phyloP scores from a whole-genome alignment of 495 filamentous ascomycete species.

The Neurospora sp. region DNA sequence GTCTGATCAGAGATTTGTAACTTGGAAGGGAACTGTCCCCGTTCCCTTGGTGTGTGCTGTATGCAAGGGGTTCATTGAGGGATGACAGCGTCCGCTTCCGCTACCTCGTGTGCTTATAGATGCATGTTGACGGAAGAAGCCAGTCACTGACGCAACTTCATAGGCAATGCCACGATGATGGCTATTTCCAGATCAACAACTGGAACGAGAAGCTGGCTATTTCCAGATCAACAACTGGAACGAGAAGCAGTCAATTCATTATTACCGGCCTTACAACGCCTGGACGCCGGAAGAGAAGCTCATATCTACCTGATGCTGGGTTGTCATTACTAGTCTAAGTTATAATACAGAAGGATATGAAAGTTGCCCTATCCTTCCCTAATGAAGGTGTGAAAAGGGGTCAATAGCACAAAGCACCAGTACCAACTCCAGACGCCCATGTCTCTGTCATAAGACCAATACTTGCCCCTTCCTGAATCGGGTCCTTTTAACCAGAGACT shows the following conservation, averaged over 20 bases:
- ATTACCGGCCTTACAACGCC: not conserved
- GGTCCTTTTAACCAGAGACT: not conserved
- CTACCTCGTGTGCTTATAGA: not conserved
- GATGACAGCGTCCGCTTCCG: not conserved
- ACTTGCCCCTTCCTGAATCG: not conserved
- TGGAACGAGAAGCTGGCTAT: not conserved
- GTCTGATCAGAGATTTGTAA: not conserved
- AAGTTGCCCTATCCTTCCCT: too few species aligned
- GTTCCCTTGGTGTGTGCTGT: not conserved
- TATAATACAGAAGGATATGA: too few species aligned
- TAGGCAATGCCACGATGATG: not conserved
- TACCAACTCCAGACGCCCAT: not conserved
- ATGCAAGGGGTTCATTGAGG: not conserved
- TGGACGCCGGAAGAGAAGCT: not conserved
- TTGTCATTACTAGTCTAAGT: too few species aligned
- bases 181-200: not conserved
- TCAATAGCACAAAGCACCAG: not conserved
- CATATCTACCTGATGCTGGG: not conserved
- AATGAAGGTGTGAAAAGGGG: not conserved
- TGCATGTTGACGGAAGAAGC: not conserved
- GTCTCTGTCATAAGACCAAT: not conserved
- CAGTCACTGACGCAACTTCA: not conserved
- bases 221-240: not conserved
- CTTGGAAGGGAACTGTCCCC: not conserved
- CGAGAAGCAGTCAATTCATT: not conserved